Conservation (phyloP, 305 asterid species). For the Euphrasia arctica region DNA sequence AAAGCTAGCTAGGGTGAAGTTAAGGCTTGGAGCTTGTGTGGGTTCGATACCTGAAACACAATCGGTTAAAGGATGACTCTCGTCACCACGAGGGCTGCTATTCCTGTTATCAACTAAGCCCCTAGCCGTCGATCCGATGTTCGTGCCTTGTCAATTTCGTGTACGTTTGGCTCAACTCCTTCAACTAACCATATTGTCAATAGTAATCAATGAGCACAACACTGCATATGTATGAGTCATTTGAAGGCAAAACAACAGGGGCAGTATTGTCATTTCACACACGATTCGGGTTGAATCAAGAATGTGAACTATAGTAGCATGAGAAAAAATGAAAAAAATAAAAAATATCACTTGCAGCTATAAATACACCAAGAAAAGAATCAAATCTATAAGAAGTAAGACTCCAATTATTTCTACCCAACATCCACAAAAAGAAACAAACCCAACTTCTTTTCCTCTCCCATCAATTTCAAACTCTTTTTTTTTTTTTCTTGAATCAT, state of each 20-base stretch:
- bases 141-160: no score
- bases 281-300: slow-evolving; percentile 30
- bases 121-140: no score
- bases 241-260: background rate
- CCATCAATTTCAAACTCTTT: background rate
- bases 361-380: slow-evolving; percentile 38
- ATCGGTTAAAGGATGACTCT: no score
- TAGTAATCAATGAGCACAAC: no score
- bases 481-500: slow-evolving; percentile 10
- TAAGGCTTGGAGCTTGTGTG: no score
- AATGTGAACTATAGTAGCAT: slow-evolving; percentile 32
- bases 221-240: no score
- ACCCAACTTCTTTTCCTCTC: slow-evolving; percentile 12
- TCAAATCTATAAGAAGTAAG: slow-evolving; percentile 2
- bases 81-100: no score
- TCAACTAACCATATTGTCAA: no score
- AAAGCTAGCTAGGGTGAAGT: no score
- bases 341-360: slow-evolving; percentile 29
- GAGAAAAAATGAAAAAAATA: background rate
- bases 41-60: no score
- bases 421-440: slow-evolving; percentile 5
- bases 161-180: no score
- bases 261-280: slow-evolving; percentile 23
- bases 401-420: slow-evolving; percentile 19
- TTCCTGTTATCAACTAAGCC: no score